Evolutionary conservation across 192 early-diverging fungal genomes (phyloP).

Genomic region (Coemansia sp.): DNA sequence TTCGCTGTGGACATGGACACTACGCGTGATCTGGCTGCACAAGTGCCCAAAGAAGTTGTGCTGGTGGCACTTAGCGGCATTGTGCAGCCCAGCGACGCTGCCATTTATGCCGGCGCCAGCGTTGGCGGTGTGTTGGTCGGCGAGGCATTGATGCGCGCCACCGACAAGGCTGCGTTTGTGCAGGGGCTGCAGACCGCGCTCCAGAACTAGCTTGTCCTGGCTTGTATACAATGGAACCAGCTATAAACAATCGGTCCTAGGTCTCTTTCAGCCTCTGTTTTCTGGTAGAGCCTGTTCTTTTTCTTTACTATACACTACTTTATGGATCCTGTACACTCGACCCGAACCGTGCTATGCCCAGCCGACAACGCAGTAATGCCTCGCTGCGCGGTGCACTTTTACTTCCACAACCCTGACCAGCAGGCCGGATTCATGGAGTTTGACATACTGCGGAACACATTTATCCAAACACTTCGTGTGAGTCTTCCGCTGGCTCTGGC

Average conservation of each 20-base stretch:
- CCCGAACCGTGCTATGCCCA: not conserved
- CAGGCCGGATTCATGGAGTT: slow-evolving; percentile 27
- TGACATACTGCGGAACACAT: slow-evolving; percentile 4
- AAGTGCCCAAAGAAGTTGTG: slow-evolving; percentile 68
- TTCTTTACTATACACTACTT: no score
- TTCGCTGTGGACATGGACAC: slow-evolving; percentile 93
- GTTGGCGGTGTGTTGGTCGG: slow-evolving; percentile 87
- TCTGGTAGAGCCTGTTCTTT: no score
- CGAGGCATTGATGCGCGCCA: slow-evolving; percentile 88
- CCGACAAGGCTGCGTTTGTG: slow-evolving; percentile 75
- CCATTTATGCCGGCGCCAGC: slow-evolving; percentile 71
- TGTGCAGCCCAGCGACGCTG: slow-evolving; percentile 74
- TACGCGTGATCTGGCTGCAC: slow-evolving; percentile 67
- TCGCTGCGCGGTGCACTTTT: slow-evolving; percentile 10
- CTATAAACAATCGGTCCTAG: no score
- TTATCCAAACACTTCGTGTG: slow-evolving; percentile 13
- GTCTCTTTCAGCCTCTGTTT: no score
- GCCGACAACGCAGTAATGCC: slow-evolving; percentile 5
- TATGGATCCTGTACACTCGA: not conserved
- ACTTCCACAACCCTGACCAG: slow-evolving; percentile 1
- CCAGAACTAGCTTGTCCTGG: not conserved
- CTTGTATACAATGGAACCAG: no score
- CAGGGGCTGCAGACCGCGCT: slow-evolving; percentile 52
- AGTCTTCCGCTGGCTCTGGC: slow-evolving; percentile 20
- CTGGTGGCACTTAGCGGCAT: slow-evolving; percentile 94